These are phyloP conservation scores for Kazachstania bromeliacearum DNA, from an alignment of 805 yeast genomes.

Conservation along the genomic window DNA sequence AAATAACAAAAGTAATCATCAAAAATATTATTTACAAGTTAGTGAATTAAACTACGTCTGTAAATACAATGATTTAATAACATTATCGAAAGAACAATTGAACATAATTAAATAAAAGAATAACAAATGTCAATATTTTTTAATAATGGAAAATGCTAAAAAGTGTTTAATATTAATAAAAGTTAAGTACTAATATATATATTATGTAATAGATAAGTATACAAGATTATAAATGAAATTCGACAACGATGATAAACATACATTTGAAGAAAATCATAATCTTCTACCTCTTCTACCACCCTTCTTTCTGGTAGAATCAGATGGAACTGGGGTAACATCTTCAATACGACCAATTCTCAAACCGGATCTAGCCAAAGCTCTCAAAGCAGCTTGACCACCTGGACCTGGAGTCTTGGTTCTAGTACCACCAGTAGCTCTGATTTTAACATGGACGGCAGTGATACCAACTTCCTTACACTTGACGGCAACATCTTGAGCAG, in stretches of 20 bases:
- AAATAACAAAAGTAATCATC: neutral
- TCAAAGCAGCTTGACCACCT: conserved; percentile 98
- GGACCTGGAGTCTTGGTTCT: conserved; percentile 99
- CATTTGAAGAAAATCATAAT: conserved; percentile 44
- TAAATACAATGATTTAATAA: no score
- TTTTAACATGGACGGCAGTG: conserved; percentile 98
- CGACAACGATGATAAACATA: neutral
- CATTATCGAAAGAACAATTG: no score
- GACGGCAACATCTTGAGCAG: conserved; percentile 99
- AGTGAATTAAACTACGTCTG: no score
- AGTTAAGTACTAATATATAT: neutral
- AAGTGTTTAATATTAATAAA: no score
- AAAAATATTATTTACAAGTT: no score
- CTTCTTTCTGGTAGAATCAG: conserved; percentile 99
- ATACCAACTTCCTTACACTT: conserved; percentile 99
- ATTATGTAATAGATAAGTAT: neutral
- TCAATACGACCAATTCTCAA: conserved; percentile 99
- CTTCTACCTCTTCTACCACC: conserved; percentile 99
- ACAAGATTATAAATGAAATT: neutral
- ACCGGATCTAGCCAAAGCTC: conserved; percentile 99
- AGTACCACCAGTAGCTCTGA: conserved; percentile 99
- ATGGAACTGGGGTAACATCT: conserved; percentile 99
- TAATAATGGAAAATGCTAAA: no score
- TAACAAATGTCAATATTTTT: no score
- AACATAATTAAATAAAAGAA: no score